These are phyloP conservation scores for Pythium graminicola DNA, from an alignment of 352 stramenopile genomes.

Conservation along the genomic window DNA sequence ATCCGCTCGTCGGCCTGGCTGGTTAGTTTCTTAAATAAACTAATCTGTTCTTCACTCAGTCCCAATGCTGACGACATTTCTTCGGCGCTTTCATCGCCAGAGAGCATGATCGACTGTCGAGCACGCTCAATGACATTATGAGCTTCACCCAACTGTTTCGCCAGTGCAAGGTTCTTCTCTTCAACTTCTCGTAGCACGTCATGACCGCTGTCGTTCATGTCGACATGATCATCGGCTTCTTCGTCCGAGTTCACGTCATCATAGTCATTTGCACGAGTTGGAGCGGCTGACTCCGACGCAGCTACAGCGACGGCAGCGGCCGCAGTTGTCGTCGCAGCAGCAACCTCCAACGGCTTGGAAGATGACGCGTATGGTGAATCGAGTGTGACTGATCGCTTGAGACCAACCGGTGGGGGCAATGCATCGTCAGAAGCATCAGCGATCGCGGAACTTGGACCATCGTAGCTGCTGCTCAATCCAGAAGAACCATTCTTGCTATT, in stretches of 20 bases:
- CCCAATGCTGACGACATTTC: conserved; percentile 46
- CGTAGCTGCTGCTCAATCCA: conserved; percentile 22
- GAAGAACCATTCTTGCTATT: conserved; percentile 24
- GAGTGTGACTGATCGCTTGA: conserved; percentile 29
- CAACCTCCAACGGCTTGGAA: conserved; percentile 6
- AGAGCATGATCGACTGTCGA: conserved; percentile 84
- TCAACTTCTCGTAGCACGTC: conserved; percentile 68
- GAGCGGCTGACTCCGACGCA: conserved; percentile 1
- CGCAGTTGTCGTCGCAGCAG: not conserved
- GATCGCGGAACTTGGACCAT: conserved; percentile 23
- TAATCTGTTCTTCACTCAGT: conserved; percentile 82
- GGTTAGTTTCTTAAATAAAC: conserved; percentile 90
- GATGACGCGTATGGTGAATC: conserved; percentile 14
- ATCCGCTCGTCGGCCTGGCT: conserved; percentile 77
- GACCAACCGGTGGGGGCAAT: conserved; percentile 17
- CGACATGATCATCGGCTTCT: conserved; percentile 72
- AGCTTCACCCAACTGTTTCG: conserved; percentile 71
- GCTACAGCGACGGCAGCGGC: conserved; percentile 1
- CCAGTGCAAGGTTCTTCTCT: conserved; percentile 82
- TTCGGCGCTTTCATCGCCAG: conserved; percentile 54
- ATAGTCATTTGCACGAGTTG: conserved; percentile 48
- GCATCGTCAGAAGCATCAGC: conserved; percentile 16
- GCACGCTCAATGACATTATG: conserved; percentile 80
- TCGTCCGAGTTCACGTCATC: conserved; percentile 76
- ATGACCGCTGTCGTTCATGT: conserved; percentile 59